Evolutionary conservation across 2,329 filamentous ascomycete species (phyloP).

Genomic region (Plenodomus lindquistii): DNA sequence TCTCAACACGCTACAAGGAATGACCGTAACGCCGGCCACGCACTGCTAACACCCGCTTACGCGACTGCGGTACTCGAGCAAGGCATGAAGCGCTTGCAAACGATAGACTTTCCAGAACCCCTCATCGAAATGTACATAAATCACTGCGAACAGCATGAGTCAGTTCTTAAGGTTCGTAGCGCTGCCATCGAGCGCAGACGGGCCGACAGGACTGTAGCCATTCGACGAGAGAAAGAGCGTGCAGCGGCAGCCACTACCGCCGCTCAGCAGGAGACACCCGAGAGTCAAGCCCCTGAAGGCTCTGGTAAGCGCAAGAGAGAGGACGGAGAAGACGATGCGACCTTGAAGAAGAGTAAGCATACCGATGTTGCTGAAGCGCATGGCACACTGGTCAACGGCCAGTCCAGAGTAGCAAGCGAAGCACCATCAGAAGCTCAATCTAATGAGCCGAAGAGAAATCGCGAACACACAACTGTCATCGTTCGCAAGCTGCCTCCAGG

Average conservation of each 20-base stretch:
- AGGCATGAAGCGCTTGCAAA: constrained; percentile 63
- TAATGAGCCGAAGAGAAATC: constrained; percentile 69
- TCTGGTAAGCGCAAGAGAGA: constrained; percentile 74
- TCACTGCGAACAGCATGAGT: constrained; percentile 90
- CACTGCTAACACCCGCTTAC: constrained; percentile 62
- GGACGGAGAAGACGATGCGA: constrained; percentile 54
- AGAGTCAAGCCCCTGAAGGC: constrained; percentile 49
- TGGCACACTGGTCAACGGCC: constrained; percentile 16
- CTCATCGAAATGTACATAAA: constrained; percentile 73
- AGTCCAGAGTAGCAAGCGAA: constrained; percentile 34
- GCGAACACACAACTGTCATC: constrained; percentile 85
- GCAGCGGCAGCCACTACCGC: constrained; percentile 57
- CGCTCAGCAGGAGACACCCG: constrained; percentile 16
- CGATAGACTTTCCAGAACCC: constrained; percentile 76
- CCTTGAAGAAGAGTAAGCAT: constrained; percentile 68
- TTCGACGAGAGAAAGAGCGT: constrained; percentile 67
- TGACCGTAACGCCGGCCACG: constrained; percentile 53
- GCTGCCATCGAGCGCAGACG: constrained; percentile 76
- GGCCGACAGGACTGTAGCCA: constrained; percentile 49
- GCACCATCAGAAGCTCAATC: constrained; percentile 38
- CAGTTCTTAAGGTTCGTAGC: constrained; percentile 71
- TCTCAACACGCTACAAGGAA: constrained; percentile 60
- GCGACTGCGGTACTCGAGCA: constrained; percentile 78
- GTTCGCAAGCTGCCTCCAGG: constrained; percentile 75
- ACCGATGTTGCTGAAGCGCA: constrained; percentile 35